Evolutionary conservation across 176 grass and related monocot genomes (phyloP).

Genomic region (Typha latifolia): DNA sequence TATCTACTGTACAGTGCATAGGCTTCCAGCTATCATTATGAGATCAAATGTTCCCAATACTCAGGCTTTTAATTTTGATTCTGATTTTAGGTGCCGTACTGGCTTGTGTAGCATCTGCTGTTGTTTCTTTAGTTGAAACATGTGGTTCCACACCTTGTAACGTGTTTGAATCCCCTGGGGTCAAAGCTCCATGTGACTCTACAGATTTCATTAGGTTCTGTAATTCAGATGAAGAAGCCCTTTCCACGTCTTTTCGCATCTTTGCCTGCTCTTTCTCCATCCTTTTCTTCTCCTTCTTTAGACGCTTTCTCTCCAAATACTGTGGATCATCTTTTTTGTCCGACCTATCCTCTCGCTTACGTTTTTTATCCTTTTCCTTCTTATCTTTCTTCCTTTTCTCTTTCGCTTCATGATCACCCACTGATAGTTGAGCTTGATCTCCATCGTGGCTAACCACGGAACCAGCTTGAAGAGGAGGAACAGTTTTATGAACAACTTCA

Average conservation of each 20-base stretch:
- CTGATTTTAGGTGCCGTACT: conserved; percentile 46
- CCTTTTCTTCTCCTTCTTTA: conserved; percentile 82
- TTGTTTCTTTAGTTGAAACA: conserved; percentile 39
- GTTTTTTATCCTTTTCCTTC: conserved; percentile 64
- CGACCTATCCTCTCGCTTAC: conserved; percentile 44
- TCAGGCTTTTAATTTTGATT: conserved; percentile 59
- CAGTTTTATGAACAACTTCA: conserved; percentile 23
- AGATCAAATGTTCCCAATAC: conserved; percentile 1
- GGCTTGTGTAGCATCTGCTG: conserved; percentile 31
- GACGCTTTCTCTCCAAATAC: conserved; percentile 69
- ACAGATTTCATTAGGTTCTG: conserved; percentile 28
- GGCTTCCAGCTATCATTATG: not conserved
- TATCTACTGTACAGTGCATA: not conserved
- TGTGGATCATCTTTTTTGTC: conserved; percentile 72
- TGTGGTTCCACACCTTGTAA: conserved; percentile 29
- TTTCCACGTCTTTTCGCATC: conserved; percentile 43
- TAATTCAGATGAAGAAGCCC: conserved; percentile 25
- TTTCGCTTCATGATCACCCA: conserved; percentile 33
- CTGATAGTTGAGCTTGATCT: conserved; percentile 21
- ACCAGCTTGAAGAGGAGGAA: conserved; percentile 27
- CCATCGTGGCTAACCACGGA: conserved; percentile 34
- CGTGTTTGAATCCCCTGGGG: not conserved
- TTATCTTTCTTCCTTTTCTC: conserved; percentile 60
- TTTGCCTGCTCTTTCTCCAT: conserved; percentile 73
- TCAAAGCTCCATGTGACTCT: conserved; percentile 17